Conservation (phyloP, 2,329 filamentous ascomycete species). For the Zopfia rhizophila region DNA sequence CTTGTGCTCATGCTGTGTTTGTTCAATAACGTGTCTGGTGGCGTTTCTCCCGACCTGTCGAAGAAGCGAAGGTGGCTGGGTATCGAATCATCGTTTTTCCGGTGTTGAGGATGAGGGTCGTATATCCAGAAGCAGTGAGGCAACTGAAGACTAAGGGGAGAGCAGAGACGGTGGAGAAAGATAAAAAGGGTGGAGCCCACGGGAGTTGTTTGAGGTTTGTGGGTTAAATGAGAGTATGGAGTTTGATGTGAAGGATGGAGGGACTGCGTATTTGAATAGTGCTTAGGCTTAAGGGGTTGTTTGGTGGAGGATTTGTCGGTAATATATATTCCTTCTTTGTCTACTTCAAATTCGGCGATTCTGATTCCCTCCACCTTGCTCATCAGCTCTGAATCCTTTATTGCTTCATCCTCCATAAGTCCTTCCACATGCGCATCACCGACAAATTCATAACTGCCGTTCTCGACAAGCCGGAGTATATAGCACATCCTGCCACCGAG, state of each 20-base stretch:
- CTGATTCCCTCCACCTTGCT: too few species aligned
- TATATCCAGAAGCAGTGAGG: slow-evolving; percentile 43
- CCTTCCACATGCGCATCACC: too few species aligned
- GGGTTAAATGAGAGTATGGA: slow-evolving; percentile 63
- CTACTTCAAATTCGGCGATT: too few species aligned
- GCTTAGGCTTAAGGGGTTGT: too few species aligned
- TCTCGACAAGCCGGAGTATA: too few species aligned
- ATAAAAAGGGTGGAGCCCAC: slow-evolving; percentile 58
- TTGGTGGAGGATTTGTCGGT: too few species aligned
- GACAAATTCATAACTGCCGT: too few species aligned
- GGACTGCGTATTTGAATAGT: slow-evolving; percentile 42
- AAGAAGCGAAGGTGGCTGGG: slow-evolving; percentile 65
- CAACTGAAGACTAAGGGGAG: slow-evolving; percentile 40
- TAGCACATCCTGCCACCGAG: too few species aligned
- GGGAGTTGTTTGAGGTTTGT: slow-evolving; percentile 63
- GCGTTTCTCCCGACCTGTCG: slow-evolving; percentile 63
- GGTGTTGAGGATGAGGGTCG: slow-evolving; percentile 39
- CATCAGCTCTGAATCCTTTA: too few species aligned
- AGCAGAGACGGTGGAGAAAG: slow-evolving; percentile 49
- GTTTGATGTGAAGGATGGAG: slow-evolving; percentile 61
- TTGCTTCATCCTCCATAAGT: too few species aligned
- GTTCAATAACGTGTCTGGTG: slow-evolving; percentile 68
- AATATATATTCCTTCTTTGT: too few species aligned
- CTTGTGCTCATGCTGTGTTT: slow-evolving; percentile 63
- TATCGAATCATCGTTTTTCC: slow-evolving; percentile 70